A percentile compares a stretch with the other conserved stretches of the same genome.
Evolutionary conservation across 1,139 yeast genomes (phyloP).

Genomic region (Meyerozyma elateridarum): DNA sequence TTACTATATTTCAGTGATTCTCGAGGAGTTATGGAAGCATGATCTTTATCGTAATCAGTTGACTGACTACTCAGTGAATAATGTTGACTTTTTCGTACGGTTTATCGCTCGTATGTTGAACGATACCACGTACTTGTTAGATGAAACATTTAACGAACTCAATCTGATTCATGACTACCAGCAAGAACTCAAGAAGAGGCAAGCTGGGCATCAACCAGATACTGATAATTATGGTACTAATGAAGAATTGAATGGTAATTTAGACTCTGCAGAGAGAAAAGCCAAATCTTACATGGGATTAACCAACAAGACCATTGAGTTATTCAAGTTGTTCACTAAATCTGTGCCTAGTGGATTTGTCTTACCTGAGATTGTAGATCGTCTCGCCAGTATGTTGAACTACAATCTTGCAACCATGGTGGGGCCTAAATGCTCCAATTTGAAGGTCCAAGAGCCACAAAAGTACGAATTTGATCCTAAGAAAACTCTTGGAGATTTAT

Average conservation of each 20-base stretch:
- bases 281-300: conserved; percentile 82
- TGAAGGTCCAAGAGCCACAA: conserved; percentile 82
- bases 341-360: conserved; percentile 86
- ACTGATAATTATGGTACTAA: conserved; percentile 49
- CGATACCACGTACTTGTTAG: conserved; percentile 86
- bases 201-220: conserved; percentile 30
- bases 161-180: conserved; percentile 74
- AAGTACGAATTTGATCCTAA: conserved; percentile 82
- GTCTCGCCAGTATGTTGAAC: conserved; percentile 93
- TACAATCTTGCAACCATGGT: conserved; percentile 86
- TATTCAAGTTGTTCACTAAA: conserved; percentile 76
- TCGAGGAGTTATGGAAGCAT: conserved; percentile 80
- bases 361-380: conserved; percentile 84
- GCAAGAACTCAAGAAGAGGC: conserved; percentile 44
- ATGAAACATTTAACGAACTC: conserved; percentile 81
- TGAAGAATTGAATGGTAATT: conserved; percentile 54
- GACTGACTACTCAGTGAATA: conserved; percentile 56
- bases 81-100: conserved; percentile 79
- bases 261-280: conserved; percentile 63
- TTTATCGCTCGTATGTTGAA: conserved; percentile 93
- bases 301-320: conserved; percentile 74
- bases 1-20: conserved; percentile 76
- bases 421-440: conserved; percentile 88
- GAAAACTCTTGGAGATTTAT: conserved; percentile 60
- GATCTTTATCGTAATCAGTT: conserved; percentile 66